Evolutionary conservation across 192 early-diverging fungal species (phyloP).

Genomic region (Powellomyces hirtus): DNA sequence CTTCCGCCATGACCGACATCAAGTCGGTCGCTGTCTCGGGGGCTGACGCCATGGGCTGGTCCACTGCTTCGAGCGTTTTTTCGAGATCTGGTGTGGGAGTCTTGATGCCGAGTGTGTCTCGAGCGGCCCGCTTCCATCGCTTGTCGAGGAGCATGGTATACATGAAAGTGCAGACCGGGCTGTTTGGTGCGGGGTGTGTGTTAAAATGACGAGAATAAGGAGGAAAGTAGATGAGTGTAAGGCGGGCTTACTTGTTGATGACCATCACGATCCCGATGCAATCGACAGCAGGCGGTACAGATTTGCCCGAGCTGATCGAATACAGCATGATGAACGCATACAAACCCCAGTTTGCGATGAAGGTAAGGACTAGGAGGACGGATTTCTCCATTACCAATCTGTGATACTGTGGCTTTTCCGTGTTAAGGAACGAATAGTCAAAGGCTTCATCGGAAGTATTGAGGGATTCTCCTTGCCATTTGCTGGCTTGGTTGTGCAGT

Average conservation of each 20-base stretch:
- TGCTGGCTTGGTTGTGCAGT: not conserved
- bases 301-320: not conserved
- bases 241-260: constrained; percentile 1
- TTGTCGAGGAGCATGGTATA: constrained; percentile 3
- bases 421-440: not conserved
- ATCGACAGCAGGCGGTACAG: not conserved
- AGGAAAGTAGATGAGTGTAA: too few relatives aligned
- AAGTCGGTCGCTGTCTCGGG: too few relatives aligned
- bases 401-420: not conserved
- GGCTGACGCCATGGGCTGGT: too few relatives aligned
- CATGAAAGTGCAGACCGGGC: not conserved
- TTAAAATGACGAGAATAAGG: too few relatives aligned
- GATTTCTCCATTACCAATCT: not conserved
- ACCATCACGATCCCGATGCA: not conserved
- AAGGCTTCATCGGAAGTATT: not conserved
- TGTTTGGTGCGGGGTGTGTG: too few relatives aligned
- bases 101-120: not conserved
- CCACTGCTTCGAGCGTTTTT: too few relatives aligned
- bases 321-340: not conserved
- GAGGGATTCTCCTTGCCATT: not conserved
- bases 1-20: too few relatives aligned
- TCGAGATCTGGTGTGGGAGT: not conserved
- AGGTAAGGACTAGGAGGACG: not conserved
- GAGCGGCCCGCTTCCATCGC: not conserved
- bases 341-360: not conserved